These are phyloP conservation scores for Nakataea oryzae DNA, from an alignment of 2,329 filamentous ascomycete genomes.

Conservation along the genomic window DNA sequence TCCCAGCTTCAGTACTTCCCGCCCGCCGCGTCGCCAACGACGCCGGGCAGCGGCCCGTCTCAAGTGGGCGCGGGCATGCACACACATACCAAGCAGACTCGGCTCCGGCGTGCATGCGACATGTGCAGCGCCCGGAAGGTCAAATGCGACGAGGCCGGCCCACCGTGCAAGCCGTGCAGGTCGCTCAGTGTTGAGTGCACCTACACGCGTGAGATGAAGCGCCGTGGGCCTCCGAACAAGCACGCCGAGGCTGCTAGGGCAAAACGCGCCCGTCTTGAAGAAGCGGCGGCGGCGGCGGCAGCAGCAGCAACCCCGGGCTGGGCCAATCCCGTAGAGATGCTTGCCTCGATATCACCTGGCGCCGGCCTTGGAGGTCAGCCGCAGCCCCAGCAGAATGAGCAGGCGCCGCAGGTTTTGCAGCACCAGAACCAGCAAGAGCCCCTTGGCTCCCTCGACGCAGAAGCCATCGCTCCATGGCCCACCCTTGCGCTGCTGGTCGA, in stretches of 20 bases:
- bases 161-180: conserved; percentile 46
- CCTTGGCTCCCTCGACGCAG: conserved; percentile 38
- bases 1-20: background rate
- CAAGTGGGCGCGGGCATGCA: background rate
- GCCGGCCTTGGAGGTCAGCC: background rate
- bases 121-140: conserved; percentile 54
- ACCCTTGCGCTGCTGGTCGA: conserved; percentile 62
- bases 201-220: conserved; percentile 45
- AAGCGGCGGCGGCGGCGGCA: conserved; percentile 8
- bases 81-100: conserved; percentile 25
- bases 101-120: conserved; percentile 47
- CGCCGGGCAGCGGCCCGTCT: background rate
- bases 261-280: conserved; percentile 33
- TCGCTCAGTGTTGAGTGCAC: conserved; percentile 49
- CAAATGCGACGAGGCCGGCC: conserved; percentile 46
- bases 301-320: background rate
- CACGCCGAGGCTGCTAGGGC: conserved; percentile 45
- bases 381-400: background rate
- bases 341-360: background rate
- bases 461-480: conserved; percentile 60
- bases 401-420: conserved; percentile 10
- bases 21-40: background rate
- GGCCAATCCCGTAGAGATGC: background rate
- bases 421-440: conserved; percentile 8
- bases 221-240: conserved; percentile 48